Base-by-base conservation (phyloP, 169 alveolate genomes). In the Plasmodium berghei region DNA sequence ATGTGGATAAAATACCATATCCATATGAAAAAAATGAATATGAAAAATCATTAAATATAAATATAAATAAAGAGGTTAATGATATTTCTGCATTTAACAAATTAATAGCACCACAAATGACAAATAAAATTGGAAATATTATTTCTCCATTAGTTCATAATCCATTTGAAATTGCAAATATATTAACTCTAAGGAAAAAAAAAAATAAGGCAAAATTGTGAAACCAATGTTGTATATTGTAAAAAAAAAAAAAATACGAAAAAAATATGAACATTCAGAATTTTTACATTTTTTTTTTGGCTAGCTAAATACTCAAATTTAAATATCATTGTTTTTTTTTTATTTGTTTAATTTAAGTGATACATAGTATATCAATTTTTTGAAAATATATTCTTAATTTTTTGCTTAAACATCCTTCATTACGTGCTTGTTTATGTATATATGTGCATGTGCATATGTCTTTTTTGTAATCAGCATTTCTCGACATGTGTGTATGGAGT, bases 1-100 rank as follows among this genome's bases (percentile, higher is more conserved):
- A 66, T 46, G 56, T 80, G 1, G 83, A 80, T 20, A 80, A 80
- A 70, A 48, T 80, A 18, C 90, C 90, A 5, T 80, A 66, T 67
- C 83, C 83, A 28, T 80, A 28, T 66, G 59, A 64, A 12, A 67
- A 46, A 28, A 9, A 14, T 34, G 75, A 56, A 22, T 80, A 80
- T 66, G 83, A 80, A 45, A 80, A 55, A 61, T 22, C 90, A 5
- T 12, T 80, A 26, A 80, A 80, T 59, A 80, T 80, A 48, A 80
- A 66, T 46, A 18, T 80, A 20, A 80, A 80, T 48, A 80, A 80
- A 42, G 90, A 80, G 34, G 54, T 80, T 18, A 80, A 80, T 54
- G 77, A 64, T 58, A 42, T 80, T 6, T 52, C 83, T 9, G 62
- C 54, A 10, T 58, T 42, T 54, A 56, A 34, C 10, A 20, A 80